These are phyloP conservation scores for Thielaviopsis cerberus DNA, from an alignment of 2,329 filamentous ascomycete genomes.

Conservation along the genomic window DNA sequence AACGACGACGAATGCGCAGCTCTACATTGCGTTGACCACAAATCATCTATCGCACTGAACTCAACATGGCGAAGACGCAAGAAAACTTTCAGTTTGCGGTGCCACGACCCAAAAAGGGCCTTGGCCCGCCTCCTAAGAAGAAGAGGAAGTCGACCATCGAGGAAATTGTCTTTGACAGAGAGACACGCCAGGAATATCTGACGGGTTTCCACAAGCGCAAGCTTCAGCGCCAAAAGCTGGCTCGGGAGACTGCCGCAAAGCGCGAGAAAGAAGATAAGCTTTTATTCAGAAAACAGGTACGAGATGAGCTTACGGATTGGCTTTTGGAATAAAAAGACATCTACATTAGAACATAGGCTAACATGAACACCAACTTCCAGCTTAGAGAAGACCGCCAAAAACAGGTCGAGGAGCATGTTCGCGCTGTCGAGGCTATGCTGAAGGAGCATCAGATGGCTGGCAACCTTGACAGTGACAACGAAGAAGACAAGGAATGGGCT, in stretches of 20 bases:
- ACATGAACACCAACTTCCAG: slow-evolving; percentile 25
- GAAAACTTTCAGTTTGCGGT: slow-evolving; percentile 26
- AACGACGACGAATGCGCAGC: neutral
- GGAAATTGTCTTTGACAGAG: slow-evolving; percentile 69
- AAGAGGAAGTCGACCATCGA: slow-evolving; percentile 47
- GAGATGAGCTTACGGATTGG: neutral
- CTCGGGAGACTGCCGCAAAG: slow-evolving; percentile 63
- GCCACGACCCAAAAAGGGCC: slow-evolving; percentile 39
- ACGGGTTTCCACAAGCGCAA: slow-evolving; percentile 97
- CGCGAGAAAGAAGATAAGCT: slow-evolving; percentile 62
- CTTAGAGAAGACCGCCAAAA: slow-evolving; percentile 64
- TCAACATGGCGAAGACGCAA: neutral
- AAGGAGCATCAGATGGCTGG: slow-evolving; percentile 38
- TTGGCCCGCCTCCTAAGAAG: slow-evolving; percentile 45
- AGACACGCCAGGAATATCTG: slow-evolving; percentile 67
- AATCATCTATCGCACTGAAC: neutral
- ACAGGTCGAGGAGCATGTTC: slow-evolving; percentile 67
- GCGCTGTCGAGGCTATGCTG: slow-evolving; percentile 53
- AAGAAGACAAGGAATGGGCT: slow-evolving; percentile 33
- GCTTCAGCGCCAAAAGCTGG: slow-evolving; percentile 62
- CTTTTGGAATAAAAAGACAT: neutral
- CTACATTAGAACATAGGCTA: slow-evolving; percentile 6
- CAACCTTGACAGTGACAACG: slow-evolving; percentile 21
- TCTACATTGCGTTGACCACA: neutral
- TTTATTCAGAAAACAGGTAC: slow-evolving; percentile 55